A percentile compares a stretch with the other conserved stretches of the same genome.
phyloP scores from a whole-genome alignment of 2,329 filamentous ascomycete species.

The Xylariomycetidae sp. region DNA sequence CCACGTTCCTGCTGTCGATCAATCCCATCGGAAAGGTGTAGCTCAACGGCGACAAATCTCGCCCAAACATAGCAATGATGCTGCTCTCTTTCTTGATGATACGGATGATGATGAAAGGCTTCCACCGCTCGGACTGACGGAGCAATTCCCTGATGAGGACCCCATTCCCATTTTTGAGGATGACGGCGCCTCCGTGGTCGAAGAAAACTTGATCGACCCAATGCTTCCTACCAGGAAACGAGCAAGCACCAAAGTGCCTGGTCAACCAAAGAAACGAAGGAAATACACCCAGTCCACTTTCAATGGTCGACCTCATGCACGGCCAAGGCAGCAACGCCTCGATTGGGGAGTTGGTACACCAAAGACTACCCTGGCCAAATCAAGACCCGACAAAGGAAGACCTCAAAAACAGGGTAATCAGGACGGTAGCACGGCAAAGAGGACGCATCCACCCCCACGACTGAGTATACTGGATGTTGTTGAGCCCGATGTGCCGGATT shows the following conservation, averaged over 20 bases:
- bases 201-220: conserved; percentile 46
- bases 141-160: conserved; percentile 4
- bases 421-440: too few relatives aligned
- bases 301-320: conserved; percentile 22
- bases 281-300: conserved; percentile 26
- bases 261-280: conserved; percentile 23
- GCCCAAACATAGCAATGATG: conserved; percentile 21
- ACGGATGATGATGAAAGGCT: conserved; percentile 34
- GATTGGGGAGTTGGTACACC: too few relatives aligned
- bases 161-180: conserved; percentile 22
- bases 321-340: too few relatives aligned
- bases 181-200: conserved; percentile 36
- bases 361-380: too few relatives aligned
- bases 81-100: conserved; percentile 39
- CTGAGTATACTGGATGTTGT: conserved; percentile 58
- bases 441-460: conserved; percentile 29
- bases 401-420: too few relatives aligned
- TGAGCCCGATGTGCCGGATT: conserved; percentile 45
- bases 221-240: conserved; percentile 43
- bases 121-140: conserved; percentile 15
- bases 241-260: conserved; percentile 22
- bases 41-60: conserved; percentile 37
- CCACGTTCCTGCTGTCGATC: conserved; percentile 31
- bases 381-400: too few relatives aligned
- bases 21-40: conserved; percentile 39